phyloP scores from a whole-genome alignment of 129 eudicot genomes.

The Rutidosis leptorrhynchoides region DNA sequence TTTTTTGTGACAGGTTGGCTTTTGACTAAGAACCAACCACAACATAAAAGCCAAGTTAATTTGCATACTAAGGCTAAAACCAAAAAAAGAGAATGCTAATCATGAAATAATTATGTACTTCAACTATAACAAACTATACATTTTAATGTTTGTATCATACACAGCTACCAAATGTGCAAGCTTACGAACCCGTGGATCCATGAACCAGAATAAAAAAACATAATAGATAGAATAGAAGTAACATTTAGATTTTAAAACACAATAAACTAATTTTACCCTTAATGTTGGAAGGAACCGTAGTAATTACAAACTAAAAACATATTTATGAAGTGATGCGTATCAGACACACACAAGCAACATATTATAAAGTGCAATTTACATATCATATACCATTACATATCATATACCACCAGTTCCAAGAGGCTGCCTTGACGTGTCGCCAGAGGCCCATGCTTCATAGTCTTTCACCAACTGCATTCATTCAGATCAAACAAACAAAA shows the following conservation, averaged over 20 bases:
- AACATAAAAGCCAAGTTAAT: conserved; percentile 2
- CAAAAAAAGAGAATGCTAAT: not conserved
- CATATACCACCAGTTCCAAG: conserved; percentile 88
- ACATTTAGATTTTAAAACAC: conserved; percentile 11
- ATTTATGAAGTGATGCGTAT: conserved; percentile 19
- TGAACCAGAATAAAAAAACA: not conserved
- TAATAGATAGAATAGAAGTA: not conserved
- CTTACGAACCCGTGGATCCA: not conserved
- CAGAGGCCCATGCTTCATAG: conserved; percentile 95
- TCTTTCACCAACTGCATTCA: conserved; percentile 81
- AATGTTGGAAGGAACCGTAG: not conserved
- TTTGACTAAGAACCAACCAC: not conserved
- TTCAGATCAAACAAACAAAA: conserved; percentile 16
- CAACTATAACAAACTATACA: not conserved
- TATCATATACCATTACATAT: conserved; percentile 9
- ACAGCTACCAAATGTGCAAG: conserved; percentile 4
- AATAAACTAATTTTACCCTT: not conserved
- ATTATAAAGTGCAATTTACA: not conserved
- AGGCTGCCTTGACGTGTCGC: conserved; percentile 82
- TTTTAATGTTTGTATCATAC: not conserved
- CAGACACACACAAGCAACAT: not conserved
- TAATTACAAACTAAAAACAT: conserved; percentile 16
- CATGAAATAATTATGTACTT: not conserved
- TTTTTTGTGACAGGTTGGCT: not conserved
- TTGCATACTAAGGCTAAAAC: not conserved